Evolutionary conservation across 2,329 filamentous ascomycete genomes (phyloP).

Genomic region (Aspergillus versicolor): DNA sequence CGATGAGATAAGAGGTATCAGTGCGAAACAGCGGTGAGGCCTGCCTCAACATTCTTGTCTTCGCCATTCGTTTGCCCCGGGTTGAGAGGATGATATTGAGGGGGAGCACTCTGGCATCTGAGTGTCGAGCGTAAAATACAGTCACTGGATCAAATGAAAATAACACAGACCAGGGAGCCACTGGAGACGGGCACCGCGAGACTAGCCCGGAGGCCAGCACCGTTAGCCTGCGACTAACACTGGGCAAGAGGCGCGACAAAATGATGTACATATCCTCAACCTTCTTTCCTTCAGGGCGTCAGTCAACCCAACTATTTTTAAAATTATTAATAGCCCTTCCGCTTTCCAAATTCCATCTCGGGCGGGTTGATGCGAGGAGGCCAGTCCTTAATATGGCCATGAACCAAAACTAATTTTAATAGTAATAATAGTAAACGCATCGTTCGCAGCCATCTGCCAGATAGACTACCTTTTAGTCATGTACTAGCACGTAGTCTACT

Average conservation of each 20-base stretch:
- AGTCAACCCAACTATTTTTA: not conserved
- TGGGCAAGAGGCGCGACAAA: not conserved
- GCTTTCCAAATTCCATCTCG: not conserved
- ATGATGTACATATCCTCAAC: not conserved
- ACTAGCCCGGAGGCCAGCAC: not conserved
- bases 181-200: not conserved
- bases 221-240: not conserved
- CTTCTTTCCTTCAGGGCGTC: no score
- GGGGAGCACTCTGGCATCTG: not conserved
- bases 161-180: not conserved
- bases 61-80: not conserved
- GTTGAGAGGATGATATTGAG: not conserved
- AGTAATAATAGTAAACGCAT: not conserved
- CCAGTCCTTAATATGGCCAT: no score
- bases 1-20: slow-evolving; percentile 10
- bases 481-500: not conserved
- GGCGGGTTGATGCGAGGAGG: not conserved
- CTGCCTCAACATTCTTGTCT: slow-evolving; percentile 8
- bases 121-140: not conserved
- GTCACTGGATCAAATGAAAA: not conserved
- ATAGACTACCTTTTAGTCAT: not conserved
- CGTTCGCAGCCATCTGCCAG: not conserved
- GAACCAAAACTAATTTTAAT: not conserved
- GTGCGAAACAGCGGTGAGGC: slow-evolving; percentile 20
- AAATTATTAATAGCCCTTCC: not conserved